These are phyloP conservation scores for Colletotrichum endophyticum DNA, from an alignment of 2,329 filamentous ascomycete genomes.

Conservation along the genomic window DNA sequence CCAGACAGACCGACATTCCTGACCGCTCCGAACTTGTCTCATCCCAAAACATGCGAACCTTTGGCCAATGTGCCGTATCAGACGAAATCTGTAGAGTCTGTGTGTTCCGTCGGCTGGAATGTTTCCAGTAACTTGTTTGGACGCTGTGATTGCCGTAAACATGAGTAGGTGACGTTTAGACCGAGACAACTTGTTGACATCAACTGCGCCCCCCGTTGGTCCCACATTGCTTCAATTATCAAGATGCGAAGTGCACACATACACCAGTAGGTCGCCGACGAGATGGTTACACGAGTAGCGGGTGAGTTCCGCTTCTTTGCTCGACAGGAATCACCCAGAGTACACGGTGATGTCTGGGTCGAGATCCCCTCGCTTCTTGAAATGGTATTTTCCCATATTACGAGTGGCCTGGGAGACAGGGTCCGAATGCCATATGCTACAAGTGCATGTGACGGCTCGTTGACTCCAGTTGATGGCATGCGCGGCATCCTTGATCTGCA, in stretches of 20 bases:
- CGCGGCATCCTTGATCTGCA: background rate
- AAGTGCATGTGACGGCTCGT: background rate
- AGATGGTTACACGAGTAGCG: background rate
- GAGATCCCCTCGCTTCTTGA: background rate
- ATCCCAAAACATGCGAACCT: background rate
- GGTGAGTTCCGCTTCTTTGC: background rate
- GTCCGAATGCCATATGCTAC: background rate
- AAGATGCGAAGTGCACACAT: background rate
- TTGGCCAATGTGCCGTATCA: background rate
- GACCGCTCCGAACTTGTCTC: background rate
- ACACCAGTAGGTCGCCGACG: background rate
- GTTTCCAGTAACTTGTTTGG: background rate
- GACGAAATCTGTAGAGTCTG: background rate
- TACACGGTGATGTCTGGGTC: background rate
- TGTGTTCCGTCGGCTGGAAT: background rate
- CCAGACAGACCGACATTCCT: background rate
- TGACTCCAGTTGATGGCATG: background rate
- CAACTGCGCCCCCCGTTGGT: background rate
- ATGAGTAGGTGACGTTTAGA: background rate
- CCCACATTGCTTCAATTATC: background rate
- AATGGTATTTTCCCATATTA: background rate
- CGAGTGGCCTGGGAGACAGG: background rate
- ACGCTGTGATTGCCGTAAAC: background rate
- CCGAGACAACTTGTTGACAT: background rate
- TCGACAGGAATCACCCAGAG: background rate